Percentiles rank a stretch among this genome's conserved stretches.
phyloP scores from a whole-genome alignment of 164 flowering plant genomes.

The Vitis cinerea region DNA sequence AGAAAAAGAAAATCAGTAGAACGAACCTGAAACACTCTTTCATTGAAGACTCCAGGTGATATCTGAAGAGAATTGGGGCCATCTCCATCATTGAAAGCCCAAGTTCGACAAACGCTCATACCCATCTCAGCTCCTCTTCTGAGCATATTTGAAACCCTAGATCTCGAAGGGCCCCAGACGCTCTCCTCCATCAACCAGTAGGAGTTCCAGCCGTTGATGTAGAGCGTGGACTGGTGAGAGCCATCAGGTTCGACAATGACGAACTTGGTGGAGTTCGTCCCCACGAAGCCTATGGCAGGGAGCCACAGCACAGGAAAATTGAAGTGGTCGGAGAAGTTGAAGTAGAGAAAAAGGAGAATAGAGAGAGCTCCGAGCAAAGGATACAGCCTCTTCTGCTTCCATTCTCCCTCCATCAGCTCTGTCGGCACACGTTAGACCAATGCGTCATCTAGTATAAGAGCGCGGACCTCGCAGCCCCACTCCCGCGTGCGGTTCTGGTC shows the following conservation, averaged over 20 bases:
- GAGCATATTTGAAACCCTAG: constrained; percentile 40
- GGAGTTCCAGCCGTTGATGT: constrained; percentile 65
- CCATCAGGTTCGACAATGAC: constrained; percentile 19
- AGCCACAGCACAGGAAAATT: constrained; percentile 36
- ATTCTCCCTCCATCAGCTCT: constrained; percentile 23
- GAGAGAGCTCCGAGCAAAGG: constrained; percentile 31
- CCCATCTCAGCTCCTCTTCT: constrained; percentile 50
- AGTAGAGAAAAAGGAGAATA: constrained; percentile 25
- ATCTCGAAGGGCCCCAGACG: constrained; percentile 29
- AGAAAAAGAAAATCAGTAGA: background rate
- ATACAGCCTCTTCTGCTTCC: constrained; percentile 31
- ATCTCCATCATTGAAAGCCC: constrained; percentile 67
- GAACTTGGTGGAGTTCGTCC: constrained; percentile 39
- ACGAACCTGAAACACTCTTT: constrained; percentile 45
- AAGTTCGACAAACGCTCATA: constrained; percentile 59
- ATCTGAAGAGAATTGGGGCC: constrained; percentile 45
- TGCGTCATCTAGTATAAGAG: too few species aligned
- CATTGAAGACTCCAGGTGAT: constrained; percentile 51
- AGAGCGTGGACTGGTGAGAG: constrained; percentile 17
- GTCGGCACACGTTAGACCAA: background rate
- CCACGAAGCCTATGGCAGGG: constrained; percentile 39
- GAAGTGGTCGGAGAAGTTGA: constrained; percentile 33
- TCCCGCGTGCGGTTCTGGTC: too few species aligned
- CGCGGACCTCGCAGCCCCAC: too few species aligned
- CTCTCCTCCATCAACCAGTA: constrained; percentile 61